phyloP scores from a whole-genome alignment of 768 basidiomycete species.

The Pulveroboletus sp. region DNA sequence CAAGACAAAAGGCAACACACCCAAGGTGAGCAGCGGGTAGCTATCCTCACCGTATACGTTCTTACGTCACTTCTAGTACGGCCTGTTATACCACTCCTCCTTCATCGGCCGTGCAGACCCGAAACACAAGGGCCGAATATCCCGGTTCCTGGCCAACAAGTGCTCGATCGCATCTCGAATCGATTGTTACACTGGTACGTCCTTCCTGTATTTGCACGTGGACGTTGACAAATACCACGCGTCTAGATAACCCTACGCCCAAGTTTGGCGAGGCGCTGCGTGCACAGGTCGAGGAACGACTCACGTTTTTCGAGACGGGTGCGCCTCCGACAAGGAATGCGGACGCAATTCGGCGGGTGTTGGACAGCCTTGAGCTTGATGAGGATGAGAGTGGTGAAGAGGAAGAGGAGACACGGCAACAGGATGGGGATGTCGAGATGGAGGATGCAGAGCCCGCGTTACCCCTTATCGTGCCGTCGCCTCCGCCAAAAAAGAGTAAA shows the following conservation, averaged over 20 bases:
- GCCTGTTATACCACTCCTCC: conserved; percentile 94
- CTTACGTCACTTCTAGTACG: conserved; percentile 57
- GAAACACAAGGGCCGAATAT: conserved; percentile 96
- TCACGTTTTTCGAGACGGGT: conserved; percentile 92
- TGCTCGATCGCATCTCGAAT: conserved; percentile 96
- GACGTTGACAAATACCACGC: neutral
- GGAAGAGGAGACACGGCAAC: conserved; percentile 32
- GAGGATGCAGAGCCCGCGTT: conserved; percentile 44
- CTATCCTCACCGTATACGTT: neutral
- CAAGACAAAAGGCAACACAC: conserved; percentile 98
- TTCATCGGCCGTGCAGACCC: conserved; percentile 95
- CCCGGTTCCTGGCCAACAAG: conserved; percentile 98
- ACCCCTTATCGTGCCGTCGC: conserved; percentile 55
- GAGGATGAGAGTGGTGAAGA: conserved; percentile 56
- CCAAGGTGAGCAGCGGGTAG: conserved; percentile 56
- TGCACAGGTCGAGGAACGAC: conserved; percentile 92
- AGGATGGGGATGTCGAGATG: conserved; percentile 41
- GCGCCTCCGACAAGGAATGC: conserved; percentile 86
- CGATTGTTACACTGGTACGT: conserved; percentile 86
- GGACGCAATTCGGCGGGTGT: conserved; percentile 87
- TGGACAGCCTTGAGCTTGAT: conserved; percentile 74
- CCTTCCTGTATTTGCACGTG: neutral
- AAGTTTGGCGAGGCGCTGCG: conserved; percentile 96
- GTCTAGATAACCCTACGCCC: conserved; percentile 75
- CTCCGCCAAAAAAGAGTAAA: conserved; percentile 64